Conservation (phyloP, 345 rosid species). For the Draba incana region DNA sequence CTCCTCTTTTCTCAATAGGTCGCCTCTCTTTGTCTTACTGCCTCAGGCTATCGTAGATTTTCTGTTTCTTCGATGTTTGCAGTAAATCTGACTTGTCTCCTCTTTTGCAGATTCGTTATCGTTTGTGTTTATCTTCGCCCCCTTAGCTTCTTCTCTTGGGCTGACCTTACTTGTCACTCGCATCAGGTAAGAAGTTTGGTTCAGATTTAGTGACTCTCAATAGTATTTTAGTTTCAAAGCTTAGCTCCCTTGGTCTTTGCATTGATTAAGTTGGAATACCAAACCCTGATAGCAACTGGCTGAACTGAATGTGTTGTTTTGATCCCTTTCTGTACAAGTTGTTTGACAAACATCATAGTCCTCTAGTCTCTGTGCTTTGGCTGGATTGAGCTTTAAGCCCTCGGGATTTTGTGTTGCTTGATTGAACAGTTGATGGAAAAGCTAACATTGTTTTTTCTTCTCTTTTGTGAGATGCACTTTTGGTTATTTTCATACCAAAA, state of each 20-base stretch:
- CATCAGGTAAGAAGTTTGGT: conserved; percentile 44
- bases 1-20: not conserved
- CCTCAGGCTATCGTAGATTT: too few species aligned
- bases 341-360: not conserved
- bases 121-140: not conserved
- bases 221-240: conserved; percentile 8
- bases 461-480: conserved; percentile 96
- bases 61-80: not conserved
- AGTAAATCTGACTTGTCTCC: not conserved
- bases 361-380: not conserved
- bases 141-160: not conserved
- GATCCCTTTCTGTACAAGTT: not conserved
- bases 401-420: not conserved
- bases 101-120: conserved; percentile 27
- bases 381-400: not conserved
- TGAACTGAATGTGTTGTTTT: conserved; percentile 3
- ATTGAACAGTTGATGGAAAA: conserved; percentile 45
- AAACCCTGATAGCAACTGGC: not conserved
- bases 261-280: not conserved
- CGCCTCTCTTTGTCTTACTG: not conserved
- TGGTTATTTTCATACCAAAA: conserved; percentile 74
- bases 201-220: conserved; percentile 16
- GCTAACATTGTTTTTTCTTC: conserved; percentile 92
- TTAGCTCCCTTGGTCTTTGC: not conserved
- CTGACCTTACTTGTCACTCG: conserved; percentile 16